These are phyloP conservation scores for Tetrastigma voinierianum DNA, from an alignment of 164 flowering plant species.

Conservation along the genomic window DNA sequence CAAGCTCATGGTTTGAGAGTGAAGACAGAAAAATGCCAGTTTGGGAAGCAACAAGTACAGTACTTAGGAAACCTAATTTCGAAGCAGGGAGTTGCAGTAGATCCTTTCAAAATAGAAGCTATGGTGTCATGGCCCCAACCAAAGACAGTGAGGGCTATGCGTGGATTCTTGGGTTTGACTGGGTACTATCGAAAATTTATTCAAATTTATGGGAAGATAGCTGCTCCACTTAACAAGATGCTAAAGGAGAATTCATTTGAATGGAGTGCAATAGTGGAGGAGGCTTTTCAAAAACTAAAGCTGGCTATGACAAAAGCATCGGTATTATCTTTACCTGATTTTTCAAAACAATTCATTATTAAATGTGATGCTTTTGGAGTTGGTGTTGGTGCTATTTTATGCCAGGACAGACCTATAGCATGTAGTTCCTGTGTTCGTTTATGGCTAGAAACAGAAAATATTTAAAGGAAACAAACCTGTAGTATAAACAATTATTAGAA, in stretches of 20 bases:
- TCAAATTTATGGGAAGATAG: background rate
- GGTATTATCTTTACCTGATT: background rate
- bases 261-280: background rate
- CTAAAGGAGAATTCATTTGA: background rate
- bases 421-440: no score
- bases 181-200: conserved; percentile 1
- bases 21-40: background rate
- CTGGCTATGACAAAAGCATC: background rate
- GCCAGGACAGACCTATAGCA: background rate
- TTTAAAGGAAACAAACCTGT: no score
- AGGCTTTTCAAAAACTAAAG: background rate
- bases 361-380: background rate
- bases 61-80: background rate
- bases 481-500: no score
- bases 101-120: background rate
- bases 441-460: no score
- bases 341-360: background rate
- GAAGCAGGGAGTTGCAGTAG: background rate
- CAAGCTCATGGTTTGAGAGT: background rate
- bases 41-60: background rate
- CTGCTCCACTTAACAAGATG: background rate
- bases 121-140: conserved; percentile 1
- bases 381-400: background rate
- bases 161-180: background rate
- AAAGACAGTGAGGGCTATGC: background rate